These are phyloP conservation scores for Hypericum perforatum DNA, from an alignment of 345 rosid species.

Conservation along the genomic window DNA sequence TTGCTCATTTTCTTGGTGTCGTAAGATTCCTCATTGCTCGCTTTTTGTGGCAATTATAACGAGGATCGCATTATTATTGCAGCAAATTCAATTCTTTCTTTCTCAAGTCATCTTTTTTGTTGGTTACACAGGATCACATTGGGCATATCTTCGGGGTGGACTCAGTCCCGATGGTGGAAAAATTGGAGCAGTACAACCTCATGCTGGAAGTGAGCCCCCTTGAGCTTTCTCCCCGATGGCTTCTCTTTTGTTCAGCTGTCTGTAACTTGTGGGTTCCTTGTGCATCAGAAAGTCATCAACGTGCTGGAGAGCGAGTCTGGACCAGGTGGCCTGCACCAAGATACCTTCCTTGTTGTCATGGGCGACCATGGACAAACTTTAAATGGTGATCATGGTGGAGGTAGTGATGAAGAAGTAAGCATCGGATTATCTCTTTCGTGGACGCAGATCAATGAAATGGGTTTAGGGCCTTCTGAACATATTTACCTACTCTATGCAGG, in stretches of 20 bases:
- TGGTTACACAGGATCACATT: slow-evolving; percentile 65
- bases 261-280: slow-evolving; percentile 2
- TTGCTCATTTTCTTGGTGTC: slow-evolving; percentile 96
- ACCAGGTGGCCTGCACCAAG: slow-evolving; percentile 76
- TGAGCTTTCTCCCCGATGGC: background rate
- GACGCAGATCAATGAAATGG: slow-evolving; percentile 3
- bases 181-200: slow-evolving; percentile 75
- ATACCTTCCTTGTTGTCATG: slow-evolving; percentile 78
- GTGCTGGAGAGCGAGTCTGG: slow-evolving; percentile 53
- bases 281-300: slow-evolving; percentile 49
- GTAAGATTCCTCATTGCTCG: slow-evolving; percentile 31
- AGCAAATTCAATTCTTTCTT: too few species aligned
- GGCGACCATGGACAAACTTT: slow-evolving; percentile 98
- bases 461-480: background rate
- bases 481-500: slow-evolving; percentile 31
- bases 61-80: too few species aligned
- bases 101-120: too few species aligned
- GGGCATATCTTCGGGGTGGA: slow-evolving; percentile 91
- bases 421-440: slow-evolving; percentile 9
- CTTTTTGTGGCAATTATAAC: too few species aligned
- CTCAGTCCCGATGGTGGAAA: slow-evolving; percentile 70
- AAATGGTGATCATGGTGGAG: slow-evolving; percentile 99
- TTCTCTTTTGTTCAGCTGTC: background rate
- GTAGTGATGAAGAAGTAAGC: slow-evolving; percentile 79
- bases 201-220: slow-evolving; percentile 61